These are phyloP conservation scores for Leccinum pallidistipes DNA, from an alignment of 1,284 basidiomycete species.

Conservation along the genomic window DNA sequence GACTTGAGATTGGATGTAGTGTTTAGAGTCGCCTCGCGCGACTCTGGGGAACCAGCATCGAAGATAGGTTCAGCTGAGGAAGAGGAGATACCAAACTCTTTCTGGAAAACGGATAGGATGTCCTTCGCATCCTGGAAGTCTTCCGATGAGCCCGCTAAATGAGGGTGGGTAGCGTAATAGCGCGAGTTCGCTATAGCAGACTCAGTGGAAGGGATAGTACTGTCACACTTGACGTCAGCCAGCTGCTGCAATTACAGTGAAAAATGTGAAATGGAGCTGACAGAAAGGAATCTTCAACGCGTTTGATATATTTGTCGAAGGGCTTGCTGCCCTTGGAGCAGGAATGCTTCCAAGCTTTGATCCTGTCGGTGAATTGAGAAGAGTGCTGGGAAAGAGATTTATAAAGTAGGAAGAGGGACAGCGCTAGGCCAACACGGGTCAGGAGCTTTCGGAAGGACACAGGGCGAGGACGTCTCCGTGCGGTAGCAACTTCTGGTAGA, in stretches of 20 bases:
- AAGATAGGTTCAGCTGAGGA: constrained; percentile 54
- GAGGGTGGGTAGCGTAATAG: constrained; percentile 64
- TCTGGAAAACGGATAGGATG: constrained; percentile 63
- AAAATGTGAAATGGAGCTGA: constrained; percentile 9
- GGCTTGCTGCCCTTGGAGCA: not conserved
- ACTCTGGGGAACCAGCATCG: constrained; percentile 61
- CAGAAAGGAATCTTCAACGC: constrained; percentile 30
- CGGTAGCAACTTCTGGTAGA: constrained; percentile 14
- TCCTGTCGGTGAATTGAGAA: constrained; percentile 1
- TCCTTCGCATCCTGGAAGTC: constrained; percentile 67
- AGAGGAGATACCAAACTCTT: constrained; percentile 53
- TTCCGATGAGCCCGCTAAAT: constrained; percentile 66
- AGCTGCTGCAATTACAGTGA: not conserved
- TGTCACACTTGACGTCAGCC: constrained; percentile 13
- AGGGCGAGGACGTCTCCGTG: not conserved
- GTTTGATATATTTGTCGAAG: constrained; percentile 17
- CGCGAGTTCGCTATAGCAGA: constrained; percentile 45
- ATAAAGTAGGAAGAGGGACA: constrained; percentile 18
- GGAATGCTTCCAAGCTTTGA: constrained; percentile 12
- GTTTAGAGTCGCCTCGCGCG: constrained; percentile 61
- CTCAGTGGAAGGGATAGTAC: constrained; percentile 25
- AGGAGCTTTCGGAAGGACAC: constrained; percentile 6
- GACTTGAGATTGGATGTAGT: constrained; percentile 43
- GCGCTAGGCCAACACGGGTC: constrained; percentile 2
- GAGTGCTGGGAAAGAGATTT: constrained; percentile 1